phyloP scores from a whole-genome alignment of 2,329 filamentous ascomycete species.

The Aphanocladium album region DNA sequence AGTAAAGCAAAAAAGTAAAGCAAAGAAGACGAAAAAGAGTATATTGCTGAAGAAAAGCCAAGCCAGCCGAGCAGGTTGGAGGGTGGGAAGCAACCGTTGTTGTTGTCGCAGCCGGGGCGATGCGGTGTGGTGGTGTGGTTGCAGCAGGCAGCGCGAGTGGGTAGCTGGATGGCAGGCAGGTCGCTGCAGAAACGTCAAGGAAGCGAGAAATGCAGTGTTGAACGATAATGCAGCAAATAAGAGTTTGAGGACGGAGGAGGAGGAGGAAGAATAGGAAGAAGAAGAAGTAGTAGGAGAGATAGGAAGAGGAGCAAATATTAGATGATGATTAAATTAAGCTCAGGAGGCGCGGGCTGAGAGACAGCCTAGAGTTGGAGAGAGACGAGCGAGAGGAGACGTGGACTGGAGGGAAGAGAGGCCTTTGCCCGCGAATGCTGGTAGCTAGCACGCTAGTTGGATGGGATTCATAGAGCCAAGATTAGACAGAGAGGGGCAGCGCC shows the following conservation, averaged over 20 bases:
- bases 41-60: not conserved
- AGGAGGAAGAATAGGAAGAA: not conserved
- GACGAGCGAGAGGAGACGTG: too few relatives aligned
- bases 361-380: not conserved
- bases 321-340: slow-evolving; percentile 1
- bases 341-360: slow-evolving; percentile 4
- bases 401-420: not conserved
- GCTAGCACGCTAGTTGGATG: too few relatives aligned
- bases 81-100: not conserved
- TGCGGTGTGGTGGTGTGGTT: slow-evolving; percentile 4
- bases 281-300: not conserved
- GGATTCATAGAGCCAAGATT: not conserved
- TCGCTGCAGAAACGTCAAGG: slow-evolving; percentile 7
- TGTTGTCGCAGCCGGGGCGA: slow-evolving; percentile 1
- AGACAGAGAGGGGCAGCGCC: slow-evolving; percentile 1
- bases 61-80: not conserved
- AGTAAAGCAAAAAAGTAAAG: not conserved
- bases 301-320: not conserved
- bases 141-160: not conserved
- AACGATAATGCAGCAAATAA: not conserved
- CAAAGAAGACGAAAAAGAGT: not conserved
- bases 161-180: not conserved
- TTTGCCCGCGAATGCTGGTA: too few relatives aligned
- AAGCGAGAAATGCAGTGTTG: not conserved
- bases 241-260: not conserved